Evolutionary conservation across 1,139 yeast species (phyloP).

Genomic region (Candida albicans): DNA sequence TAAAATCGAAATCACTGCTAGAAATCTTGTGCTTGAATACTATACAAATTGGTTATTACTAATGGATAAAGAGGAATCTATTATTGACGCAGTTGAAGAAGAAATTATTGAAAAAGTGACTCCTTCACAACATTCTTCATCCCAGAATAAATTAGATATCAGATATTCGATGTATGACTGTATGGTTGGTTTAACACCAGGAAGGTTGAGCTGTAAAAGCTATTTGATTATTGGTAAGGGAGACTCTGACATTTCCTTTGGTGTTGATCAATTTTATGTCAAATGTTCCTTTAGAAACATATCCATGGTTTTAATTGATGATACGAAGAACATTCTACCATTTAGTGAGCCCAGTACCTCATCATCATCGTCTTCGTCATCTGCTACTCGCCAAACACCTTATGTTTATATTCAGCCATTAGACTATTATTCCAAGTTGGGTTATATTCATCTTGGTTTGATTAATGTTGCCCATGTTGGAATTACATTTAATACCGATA

Average conservation of each 20-base stretch:
- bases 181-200: slow-evolving; percentile 58
- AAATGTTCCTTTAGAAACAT: slow-evolving; percentile 49
- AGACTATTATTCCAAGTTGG: slow-evolving; percentile 21
- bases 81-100: slow-evolving; percentile 18
- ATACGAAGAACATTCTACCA: slow-evolving; percentile 32
- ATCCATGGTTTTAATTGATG: slow-evolving; percentile 58
- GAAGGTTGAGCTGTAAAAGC: slow-evolving; percentile 54
- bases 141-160: slow-evolving; percentile 26
- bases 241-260: slow-evolving; percentile 46
- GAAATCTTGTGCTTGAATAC: slow-evolving; percentile 49
- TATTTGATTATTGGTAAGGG: slow-evolving; percentile 53
- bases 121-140: slow-evolving; percentile 11
- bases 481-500: slow-evolving; percentile 31
- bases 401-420: slow-evolving; percentile 18
- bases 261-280: slow-evolving; percentile 29
- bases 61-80: slow-evolving; percentile 21
- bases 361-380: background rate
- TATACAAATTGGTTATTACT: slow-evolving; percentile 55
- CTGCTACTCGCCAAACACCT: slow-evolving; percentile 4
- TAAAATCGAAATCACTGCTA: slow-evolving; percentile 38
- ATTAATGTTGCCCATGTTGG: slow-evolving; percentile 45
- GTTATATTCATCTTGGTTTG: slow-evolving; percentile 48
- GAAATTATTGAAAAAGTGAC: slow-evolving; percentile 17
- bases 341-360: slow-evolving; percentile 17
- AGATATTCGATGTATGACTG: slow-evolving; percentile 53